phyloP scores from a whole-genome alignment of 805 yeast genomes.

The Sungouiozyma ichnusensis region DNA sequence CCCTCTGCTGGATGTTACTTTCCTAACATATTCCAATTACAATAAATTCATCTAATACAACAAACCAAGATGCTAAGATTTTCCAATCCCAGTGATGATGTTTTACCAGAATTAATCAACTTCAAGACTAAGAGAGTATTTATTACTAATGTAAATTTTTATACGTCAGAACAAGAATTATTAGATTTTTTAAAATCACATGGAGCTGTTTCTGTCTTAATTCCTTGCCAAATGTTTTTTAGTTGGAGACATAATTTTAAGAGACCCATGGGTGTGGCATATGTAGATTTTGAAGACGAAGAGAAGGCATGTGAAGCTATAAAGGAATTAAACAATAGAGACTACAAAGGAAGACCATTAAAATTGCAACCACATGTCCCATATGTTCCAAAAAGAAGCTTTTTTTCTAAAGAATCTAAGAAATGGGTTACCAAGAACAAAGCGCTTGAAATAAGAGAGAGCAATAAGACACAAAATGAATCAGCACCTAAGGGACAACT shows the following conservation, averaged over 20 bases:
- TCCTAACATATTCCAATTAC: no score
- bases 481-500: slow-evolving; percentile 4
- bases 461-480: neutral
- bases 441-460: slow-evolving; percentile 1
- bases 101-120: neutral
- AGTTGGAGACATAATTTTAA: slow-evolving; percentile 33
- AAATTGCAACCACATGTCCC: slow-evolving; percentile 35
- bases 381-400: slow-evolving; percentile 22
- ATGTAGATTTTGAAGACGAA: slow-evolving; percentile 62
- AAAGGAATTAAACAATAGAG: slow-evolving; percentile 51
- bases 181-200: slow-evolving; percentile 34
- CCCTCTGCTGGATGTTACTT: no score
- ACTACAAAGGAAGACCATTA: slow-evolving; percentile 36
- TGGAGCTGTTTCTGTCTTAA: slow-evolving; percentile 35
- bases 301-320: slow-evolving; percentile 59
- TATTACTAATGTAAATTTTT: slow-evolving; percentile 43
- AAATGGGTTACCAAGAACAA: slow-evolving; percentile 2
- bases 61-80: neutral
- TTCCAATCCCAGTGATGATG: neutral
- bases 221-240: slow-evolving; percentile 45
- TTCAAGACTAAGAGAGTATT: slow-evolving; percentile 32
- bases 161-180: slow-evolving; percentile 45
- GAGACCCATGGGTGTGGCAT: slow-evolving; percentile 58
- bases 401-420: neutral
- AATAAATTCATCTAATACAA: neutral